Percentiles rank a stretch among this genome's conserved stretches.
Evolutionary conservation across 768 basidiomycete genomes (phyloP).

Genomic region (Boletus huronensis): DNA sequence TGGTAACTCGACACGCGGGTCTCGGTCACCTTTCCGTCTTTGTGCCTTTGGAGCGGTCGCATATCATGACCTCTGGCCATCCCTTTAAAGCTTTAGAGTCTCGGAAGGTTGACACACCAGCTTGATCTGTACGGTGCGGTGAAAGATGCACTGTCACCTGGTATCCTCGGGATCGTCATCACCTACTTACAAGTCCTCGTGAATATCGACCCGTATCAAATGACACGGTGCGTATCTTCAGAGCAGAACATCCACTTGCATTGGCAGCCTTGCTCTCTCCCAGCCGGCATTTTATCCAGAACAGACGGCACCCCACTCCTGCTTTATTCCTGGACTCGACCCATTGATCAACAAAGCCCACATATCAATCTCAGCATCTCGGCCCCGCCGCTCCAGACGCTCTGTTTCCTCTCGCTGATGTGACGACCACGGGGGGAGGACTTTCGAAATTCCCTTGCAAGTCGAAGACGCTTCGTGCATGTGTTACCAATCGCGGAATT

Average conservation of each 20-base stretch:
- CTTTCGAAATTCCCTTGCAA: too few relatives aligned
- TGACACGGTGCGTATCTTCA: background rate
- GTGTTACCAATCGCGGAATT: too few relatives aligned
- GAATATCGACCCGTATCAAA: background rate
- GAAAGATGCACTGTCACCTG: background rate
- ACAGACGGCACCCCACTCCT: too few relatives aligned
- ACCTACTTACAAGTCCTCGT: constrained; percentile 3
- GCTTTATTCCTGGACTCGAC: too few relatives aligned
- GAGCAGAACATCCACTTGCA: background rate
- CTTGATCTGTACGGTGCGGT: background rate
- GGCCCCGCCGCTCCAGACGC: too few relatives aligned
- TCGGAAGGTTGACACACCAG: background rate
- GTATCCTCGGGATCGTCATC: constrained; percentile 4
- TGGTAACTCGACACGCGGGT: background rate
- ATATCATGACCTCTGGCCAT: constrained; percentile 8
- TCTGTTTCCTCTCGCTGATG: too few relatives aligned
- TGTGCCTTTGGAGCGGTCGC: constrained; percentile 1
- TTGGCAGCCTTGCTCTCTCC: constrained; percentile 3
- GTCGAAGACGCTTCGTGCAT: too few relatives aligned
- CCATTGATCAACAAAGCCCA: too few relatives aligned
- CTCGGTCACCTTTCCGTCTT: background rate
- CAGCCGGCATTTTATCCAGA: too few relatives aligned
- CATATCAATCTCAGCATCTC: too few relatives aligned
- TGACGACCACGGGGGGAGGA: too few relatives aligned
- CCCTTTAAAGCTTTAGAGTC: background rate